Base-by-base conservation (phyloP, 108 stramenopile genomes). In the Stephanodiscus minutulus region DNA sequence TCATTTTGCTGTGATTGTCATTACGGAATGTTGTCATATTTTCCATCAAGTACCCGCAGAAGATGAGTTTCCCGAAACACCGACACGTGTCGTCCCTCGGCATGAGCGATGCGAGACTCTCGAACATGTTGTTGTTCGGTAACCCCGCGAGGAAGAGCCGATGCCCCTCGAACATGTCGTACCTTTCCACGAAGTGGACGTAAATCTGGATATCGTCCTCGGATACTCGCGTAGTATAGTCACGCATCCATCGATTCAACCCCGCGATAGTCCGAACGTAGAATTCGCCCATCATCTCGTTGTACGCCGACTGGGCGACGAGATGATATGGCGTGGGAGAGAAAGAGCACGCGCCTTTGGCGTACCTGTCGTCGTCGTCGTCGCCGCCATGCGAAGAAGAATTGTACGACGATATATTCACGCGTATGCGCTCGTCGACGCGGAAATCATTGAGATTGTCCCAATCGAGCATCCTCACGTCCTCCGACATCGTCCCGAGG, bases 271-370 rank as follows among this genome's bases (percentile, higher is more conserved):
- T 58, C n/a, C 82, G 31, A 1, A 54, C 55, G 44, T 82, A 82
- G 65, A 82, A 82, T 47, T 82, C 82, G 2, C 82, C 82, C n/a
- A n/a, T n/a, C n/a, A n/a, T n/a, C n/a, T n/a, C n/a, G n/a, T n/a
- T 82, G 49, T 46, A 79, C 29, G 66, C 66, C 15, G 73, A 74
- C 24, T 82, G 82, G 31, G 68, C 37, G n/a, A 82, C 72, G 44
- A 82, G 33, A 33, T 82, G 81, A 39, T 55, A 44, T 20, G 65
- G 71, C 44, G 72, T 73, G 20, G 71, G 60, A n/a, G 76, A 58
- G 8, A 61, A 60, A 15, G 63, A 36, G 46, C 72, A 77, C 20
- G 22, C 27, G 20, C 17, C 39, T 22, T 59, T 31, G 46, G 65
- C 53, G 31, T 35, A 37, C 28, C 28, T 21, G 1, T 11, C 29